A percentile compares a stretch with the other conserved stretches of the same genome.
Evolutionary conservation across 768 basidiomycete species (phyloP).

Genomic region (Rhizopogon sp.): DNA sequence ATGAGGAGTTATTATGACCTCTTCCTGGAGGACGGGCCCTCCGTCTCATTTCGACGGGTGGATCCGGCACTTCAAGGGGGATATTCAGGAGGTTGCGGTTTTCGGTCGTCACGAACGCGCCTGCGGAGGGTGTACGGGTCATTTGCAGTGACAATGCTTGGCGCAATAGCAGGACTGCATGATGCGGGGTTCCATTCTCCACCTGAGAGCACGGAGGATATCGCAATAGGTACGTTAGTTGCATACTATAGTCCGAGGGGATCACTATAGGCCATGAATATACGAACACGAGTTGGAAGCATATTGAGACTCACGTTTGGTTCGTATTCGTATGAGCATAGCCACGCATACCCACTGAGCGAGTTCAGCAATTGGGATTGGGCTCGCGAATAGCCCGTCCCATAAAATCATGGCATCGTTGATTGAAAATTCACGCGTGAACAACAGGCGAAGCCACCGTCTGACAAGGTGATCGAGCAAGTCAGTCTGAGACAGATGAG

Average conservation of each 20-base stretch:
- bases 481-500: constrained; percentile 3
- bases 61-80: constrained; percentile 57
- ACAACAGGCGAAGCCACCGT: constrained; percentile 90
- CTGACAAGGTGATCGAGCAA: constrained; percentile 32
- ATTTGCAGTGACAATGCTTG: constrained; percentile 81
- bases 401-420: constrained; percentile 81
- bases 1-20: constrained; percentile 20
- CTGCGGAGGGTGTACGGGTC: constrained; percentile 68
- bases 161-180: constrained; percentile 65
- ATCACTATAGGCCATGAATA: constrained; percentile 53
- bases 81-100: constrained; percentile 78
- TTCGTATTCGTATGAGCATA: constrained; percentile 93
- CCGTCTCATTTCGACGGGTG: constrained; percentile 33
- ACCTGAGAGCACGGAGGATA: constrained; percentile 55
- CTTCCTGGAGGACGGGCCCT: constrained; percentile 28
- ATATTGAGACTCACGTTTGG: constrained; percentile 58
- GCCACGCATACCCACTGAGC: constrained; percentile 88
- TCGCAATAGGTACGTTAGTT: constrained; percentile 79
- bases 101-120: constrained; percentile 75
- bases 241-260: constrained; percentile 78
- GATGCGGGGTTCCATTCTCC: constrained; percentile 42
- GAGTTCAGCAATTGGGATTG: constrained; percentile 64
- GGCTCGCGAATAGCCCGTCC: constrained; percentile 92
- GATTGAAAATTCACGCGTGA: constrained; percentile 88
- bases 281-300: background rate